Base-by-base conservation (phyloP, 2,329 filamentous ascomycete genomes). In the Pyrenophora graminea region DNA sequence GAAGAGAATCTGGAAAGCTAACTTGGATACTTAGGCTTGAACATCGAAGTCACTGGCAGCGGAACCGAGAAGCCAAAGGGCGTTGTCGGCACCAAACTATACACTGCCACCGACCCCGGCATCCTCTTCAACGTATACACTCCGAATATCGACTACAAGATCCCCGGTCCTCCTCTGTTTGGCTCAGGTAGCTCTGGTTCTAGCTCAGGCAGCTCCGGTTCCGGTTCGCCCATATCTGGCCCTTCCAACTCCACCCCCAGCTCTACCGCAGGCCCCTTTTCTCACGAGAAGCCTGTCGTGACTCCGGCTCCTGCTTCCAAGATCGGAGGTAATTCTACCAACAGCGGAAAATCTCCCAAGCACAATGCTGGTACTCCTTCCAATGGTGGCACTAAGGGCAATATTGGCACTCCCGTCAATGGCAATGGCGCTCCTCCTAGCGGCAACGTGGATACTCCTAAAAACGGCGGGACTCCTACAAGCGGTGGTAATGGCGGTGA, bases 61-160 rank as follows among this genome's bases (percentile, higher is more conserved):
- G 79, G 79, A 38, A 71, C 72, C 37, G 64, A 75, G 68, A 39
- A 67, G 62, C 34, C 77, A 71, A 32, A 69, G 64, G 84, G 83
- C 51, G 77, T 75, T 15, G 64, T 76, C 12, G 83, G 79, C 45
- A 83, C 80, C 10, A 70, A 71, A 48, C 76, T 86, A 23, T 79
- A 78, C 69, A 70, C 61, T 2, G 50, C 67, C 45, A 59, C 63
- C 13, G 76, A 77, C 46, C 66, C 69, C 10, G 76, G 76, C 39
- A 74, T 79, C 50, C 53, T 74, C 8, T 77, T 77, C 68, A 74
- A 75, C 70, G 61, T 73, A 55, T 79, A 79, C 49, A 54, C 42
- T 43, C 33, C 53, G 27, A 57, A 56, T 56, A 66, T 58, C 42
- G 62, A 60, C 33, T 79, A 79, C 70, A 63, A 63, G 7, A 73